phyloP scores from a whole-genome alignment of 2,329 filamentous ascomycete species.

The Hysterium pulicare region DNA sequence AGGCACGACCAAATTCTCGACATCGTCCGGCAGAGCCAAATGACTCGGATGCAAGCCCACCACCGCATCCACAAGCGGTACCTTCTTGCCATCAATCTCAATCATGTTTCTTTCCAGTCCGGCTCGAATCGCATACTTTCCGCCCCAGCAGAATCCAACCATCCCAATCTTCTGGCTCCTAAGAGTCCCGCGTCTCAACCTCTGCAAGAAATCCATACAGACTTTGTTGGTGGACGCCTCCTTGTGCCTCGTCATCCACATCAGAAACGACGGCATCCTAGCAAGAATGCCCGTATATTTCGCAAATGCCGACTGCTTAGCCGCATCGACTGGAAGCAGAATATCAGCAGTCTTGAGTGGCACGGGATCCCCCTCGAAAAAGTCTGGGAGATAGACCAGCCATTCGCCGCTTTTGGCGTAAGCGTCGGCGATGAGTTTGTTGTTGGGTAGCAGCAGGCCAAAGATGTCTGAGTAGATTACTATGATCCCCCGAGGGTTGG shows the following conservation, averaged over 20 bases:
- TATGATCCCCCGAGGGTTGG: not conserved
- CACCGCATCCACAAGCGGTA: constrained; percentile 36
- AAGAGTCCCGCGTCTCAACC: constrained; percentile 28
- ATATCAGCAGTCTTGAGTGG: constrained; percentile 33
- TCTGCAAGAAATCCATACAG: constrained; percentile 34
- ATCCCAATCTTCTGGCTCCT: constrained; percentile 32
- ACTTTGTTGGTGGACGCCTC: constrained; percentile 25
- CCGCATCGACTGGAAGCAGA: constrained; percentile 35
- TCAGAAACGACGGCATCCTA: constrained; percentile 23
- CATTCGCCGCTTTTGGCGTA: not conserved
- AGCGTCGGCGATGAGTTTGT: constrained; percentile 4
- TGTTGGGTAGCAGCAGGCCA: constrained; percentile 2
- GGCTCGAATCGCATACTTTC: constrained; percentile 32
- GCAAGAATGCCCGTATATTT: constrained; percentile 42
- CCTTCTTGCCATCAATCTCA: constrained; percentile 30
- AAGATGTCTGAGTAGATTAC: constrained; percentile 1
- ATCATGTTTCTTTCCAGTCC: constrained; percentile 31
- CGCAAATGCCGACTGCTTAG: constrained; percentile 30
- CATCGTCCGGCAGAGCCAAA: constrained; percentile 34
- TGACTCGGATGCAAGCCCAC: constrained; percentile 39
- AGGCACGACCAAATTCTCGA: constrained; percentile 35
- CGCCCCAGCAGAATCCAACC: constrained; percentile 40
- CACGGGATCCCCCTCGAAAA: constrained; percentile 14
- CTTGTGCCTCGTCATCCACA: constrained; percentile 36
- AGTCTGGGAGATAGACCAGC: constrained; percentile 1